Conservation (phyloP, 192 early-diverging fungal genomes). For the Kappamyces sp. region DNA sequence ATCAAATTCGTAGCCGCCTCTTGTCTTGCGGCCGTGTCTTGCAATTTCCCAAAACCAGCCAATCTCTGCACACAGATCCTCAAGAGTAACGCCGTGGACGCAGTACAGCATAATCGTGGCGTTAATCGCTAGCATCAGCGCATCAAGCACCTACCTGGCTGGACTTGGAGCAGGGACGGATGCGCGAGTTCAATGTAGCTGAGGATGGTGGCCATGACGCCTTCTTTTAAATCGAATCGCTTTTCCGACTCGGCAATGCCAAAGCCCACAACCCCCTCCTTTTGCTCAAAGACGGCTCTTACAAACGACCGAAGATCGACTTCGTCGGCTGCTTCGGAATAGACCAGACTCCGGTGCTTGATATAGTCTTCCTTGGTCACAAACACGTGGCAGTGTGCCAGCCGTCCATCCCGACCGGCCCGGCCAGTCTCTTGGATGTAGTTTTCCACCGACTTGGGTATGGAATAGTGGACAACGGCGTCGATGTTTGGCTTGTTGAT, state of each 20-base stretch:
- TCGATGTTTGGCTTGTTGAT: constrained; percentile 89
- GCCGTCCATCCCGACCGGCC: constrained; percentile 37
- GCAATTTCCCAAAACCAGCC: not conserved
- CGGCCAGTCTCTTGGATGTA: constrained; percentile 62
- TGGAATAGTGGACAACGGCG: constrained; percentile 79
- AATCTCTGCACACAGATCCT: not conserved
- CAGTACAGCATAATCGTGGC: not conserved
- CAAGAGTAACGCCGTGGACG: not conserved
- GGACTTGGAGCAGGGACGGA: not conserved
- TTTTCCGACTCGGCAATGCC: constrained; percentile 24
- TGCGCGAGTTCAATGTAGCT: constrained; percentile 24
- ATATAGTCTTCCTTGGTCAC: constrained; percentile 36
- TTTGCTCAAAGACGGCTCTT: constrained; percentile 17
- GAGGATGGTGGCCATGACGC: constrained; percentile 25
- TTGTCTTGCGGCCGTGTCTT: not conserved
- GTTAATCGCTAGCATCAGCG: not conserved
- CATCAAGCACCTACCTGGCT: not conserved
- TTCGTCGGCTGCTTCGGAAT: constrained; percentile 22
- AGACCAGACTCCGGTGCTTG: constrained; percentile 31
- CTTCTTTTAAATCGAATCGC: constrained; percentile 32
- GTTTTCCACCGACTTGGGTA: constrained; percentile 81
- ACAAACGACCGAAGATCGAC: constrained; percentile 23
- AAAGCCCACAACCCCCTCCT: constrained; percentile 3
- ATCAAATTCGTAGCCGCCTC: constrained; percentile 11
- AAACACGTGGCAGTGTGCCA: constrained; percentile 26